Conservation (phyloP, 305 asterid species). For the Caryopteris hybrid region DNA sequence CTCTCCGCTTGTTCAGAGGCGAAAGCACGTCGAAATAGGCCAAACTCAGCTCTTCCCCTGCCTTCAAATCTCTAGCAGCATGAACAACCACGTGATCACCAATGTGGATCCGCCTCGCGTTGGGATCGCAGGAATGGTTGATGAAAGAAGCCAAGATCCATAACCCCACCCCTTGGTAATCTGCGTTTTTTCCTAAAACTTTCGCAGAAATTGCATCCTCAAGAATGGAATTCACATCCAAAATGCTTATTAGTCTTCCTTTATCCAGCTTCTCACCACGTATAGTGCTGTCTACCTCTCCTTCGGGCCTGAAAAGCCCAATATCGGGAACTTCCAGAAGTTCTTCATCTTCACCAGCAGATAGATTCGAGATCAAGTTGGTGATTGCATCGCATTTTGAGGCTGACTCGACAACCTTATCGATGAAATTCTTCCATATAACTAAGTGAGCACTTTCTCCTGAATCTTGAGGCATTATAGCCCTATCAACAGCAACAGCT, state of each 20-base stretch:
- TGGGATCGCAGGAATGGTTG: slow-evolving; percentile 86
- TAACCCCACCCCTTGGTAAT: slow-evolving; percentile 70
- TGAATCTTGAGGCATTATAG: slow-evolving; percentile 55
- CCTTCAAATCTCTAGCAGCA: slow-evolving; percentile 70
- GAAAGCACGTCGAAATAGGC: slow-evolving; percentile 65
- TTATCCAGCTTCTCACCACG: slow-evolving; percentile 32
- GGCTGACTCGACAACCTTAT: slow-evolving; percentile 45
- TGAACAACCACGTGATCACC: slow-evolving; percentile 70
- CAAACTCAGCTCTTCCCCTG: slow-evolving; percentile 73
- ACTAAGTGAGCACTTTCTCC: slow-evolving; percentile 52
- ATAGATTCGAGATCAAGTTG: slow-evolving; percentile 40
- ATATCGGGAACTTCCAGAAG: slow-evolving; percentile 44
- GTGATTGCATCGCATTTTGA: slow-evolving; percentile 30
- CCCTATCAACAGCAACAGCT: slow-evolving; percentile 73
- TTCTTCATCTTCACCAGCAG: slow-evolving; percentile 54
- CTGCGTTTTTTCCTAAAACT: slow-evolving; percentile 54
- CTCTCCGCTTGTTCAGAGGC: slow-evolving; percentile 39
- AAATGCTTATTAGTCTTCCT: slow-evolving; percentile 40
- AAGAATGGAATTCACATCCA: slow-evolving; percentile 69
- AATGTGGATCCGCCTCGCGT: slow-evolving; percentile 64
- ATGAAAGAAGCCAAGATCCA: slow-evolving; percentile 79
- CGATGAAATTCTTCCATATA: slow-evolving; percentile 78
- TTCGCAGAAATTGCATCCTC: slow-evolving; percentile 62
- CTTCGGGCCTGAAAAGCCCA: slow-evolving; percentile 42
- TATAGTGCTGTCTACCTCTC: slow-evolving; percentile 14